phyloP scores from a whole-genome alignment of 1,284 basidiomycete genomes.

The Ganoderma leucocontextum region DNA sequence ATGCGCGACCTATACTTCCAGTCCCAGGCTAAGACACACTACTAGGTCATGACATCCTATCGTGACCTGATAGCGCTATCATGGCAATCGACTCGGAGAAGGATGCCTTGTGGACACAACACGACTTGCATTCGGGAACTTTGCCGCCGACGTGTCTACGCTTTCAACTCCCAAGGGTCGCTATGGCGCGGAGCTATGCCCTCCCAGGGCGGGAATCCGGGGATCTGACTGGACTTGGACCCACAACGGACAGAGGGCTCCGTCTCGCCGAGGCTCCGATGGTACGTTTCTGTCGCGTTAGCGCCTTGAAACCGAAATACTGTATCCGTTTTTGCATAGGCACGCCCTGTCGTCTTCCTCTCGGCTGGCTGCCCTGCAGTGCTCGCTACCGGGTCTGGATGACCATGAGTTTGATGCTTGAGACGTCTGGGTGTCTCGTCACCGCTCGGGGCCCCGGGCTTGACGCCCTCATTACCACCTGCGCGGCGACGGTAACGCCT shows the following conservation, averaged over 20 bases:
- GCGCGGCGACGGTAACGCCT: neutral
- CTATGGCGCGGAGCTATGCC: conserved; percentile 16
- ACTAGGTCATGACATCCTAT: neutral
- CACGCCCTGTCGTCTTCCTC: neutral
- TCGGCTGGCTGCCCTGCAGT: conserved; percentile 7
- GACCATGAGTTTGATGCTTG: conserved; percentile 16
- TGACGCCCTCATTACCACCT: neutral
- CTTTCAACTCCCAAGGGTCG: neutral
- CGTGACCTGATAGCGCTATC: neutral
- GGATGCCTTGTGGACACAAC: neutral
- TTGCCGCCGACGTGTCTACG: neutral
- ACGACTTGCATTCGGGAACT: neutral
- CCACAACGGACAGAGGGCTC: conserved; percentile 25
- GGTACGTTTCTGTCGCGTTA: conserved; percentile 7
- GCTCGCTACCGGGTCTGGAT: neutral
- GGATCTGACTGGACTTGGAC: conserved; percentile 18
- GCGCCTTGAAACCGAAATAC: conserved; percentile 6
- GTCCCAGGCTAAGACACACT: neutral
- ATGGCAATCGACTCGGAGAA: neutral
- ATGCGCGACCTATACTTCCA: neutral
- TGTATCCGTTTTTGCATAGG: conserved; percentile 17
- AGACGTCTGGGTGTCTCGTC: conserved; percentile 3
- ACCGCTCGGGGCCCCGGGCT: neutral
- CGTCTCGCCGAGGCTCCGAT: conserved; percentile 9
- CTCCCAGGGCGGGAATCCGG: neutral